phyloP scores from a whole-genome alignment of 2,329 filamentous ascomycete genomes.

The Teratosphaeria destructans region DNA sequence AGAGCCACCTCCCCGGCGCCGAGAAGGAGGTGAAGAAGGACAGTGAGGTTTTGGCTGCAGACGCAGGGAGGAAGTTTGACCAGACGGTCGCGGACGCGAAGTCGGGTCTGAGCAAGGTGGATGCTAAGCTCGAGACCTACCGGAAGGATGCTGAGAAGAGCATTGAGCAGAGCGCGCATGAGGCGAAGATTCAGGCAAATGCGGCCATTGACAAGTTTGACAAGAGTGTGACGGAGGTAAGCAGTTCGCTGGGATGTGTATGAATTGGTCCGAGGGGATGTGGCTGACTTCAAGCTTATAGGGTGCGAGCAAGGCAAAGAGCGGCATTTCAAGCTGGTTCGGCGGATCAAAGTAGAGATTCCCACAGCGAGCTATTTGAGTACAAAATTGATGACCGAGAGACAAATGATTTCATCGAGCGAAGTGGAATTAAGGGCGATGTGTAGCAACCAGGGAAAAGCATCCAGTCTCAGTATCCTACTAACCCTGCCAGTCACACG shows the following conservation, averaged over 20 bases:
- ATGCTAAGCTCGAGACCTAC: conserved; percentile 12
- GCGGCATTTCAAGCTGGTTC: background rate
- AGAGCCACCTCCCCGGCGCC: conserved; percentile 53
- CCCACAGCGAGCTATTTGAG: background rate
- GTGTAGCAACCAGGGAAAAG: no score
- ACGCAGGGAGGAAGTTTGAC: conserved; percentile 42
- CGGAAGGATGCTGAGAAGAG: conserved; percentile 45
- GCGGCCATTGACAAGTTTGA: conserved; percentile 65
- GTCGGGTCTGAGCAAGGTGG: conserved; percentile 10
- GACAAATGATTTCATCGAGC: background rate
- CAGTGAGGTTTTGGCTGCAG: conserved; percentile 37
- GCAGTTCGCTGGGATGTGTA: background rate
- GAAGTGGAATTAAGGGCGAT: no score
- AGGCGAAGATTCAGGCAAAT: conserved; percentile 45
- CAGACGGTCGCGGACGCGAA: conserved; percentile 22
- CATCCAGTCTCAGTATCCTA: background rate
- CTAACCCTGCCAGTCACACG: no score
- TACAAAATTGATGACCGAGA: background rate
- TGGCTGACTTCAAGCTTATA: background rate
- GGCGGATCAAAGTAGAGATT: background rate
- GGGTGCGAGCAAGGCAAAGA: background rate
- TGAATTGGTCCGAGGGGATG: no score
- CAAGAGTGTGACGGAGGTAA: conserved; percentile 51
- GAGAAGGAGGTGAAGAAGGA: conserved; percentile 13
- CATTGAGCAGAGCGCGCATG: conserved; percentile 54